Evolutionary conservation across 495 filamentous ascomycete species (phyloP), one percentile per base, ranked within the genome.

Genomic region (Hyaloscypha hepaticicola): DNA sequence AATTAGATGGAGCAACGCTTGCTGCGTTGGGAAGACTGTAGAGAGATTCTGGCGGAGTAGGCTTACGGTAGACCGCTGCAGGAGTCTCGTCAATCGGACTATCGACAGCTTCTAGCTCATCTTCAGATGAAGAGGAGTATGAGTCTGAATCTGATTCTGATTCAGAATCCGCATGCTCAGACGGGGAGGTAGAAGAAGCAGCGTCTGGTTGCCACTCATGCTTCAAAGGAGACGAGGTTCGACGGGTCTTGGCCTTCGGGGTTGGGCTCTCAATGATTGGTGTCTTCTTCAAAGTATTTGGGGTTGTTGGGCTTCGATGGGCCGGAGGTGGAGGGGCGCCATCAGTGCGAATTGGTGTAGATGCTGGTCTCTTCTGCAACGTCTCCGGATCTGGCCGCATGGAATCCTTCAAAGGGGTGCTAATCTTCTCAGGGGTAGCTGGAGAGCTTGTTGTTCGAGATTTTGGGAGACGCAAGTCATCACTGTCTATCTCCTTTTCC

Each of bases 131-230:
- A 24, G 77, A 78, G n/a, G 78, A 81, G 34, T 78, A 73, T 1
- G 73, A 70, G 50, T 71, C 69, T 24, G 66, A 67, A 26, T 24
- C 63, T 34, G 74, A 76, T 52, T 78, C 73, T 4, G 78, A 80
- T 9, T 80, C 77, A 2, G 78, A 80, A 28, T 75, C 69, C 4
- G 11, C 4, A 16, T 16, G 38, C 45, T 77, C 76, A 27, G 69
- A 70, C 28, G 66, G 69, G 5, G 66, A 63, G 28, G 66, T 73
- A 16, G 72, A 69, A 0, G 90, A 90, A 58, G 85, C 85, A 48
- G 91, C 93, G 1, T 95, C 98, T 2, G 96, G 96, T 67, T 92
- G 90, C 70, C 97, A 99, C 77, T 99, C 93, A 70, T 97, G 95
- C 76, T 99, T 99, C 63, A 99, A 80, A 9, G 96, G 96, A 9